Percentiles rank a stretch among this genome's conserved stretches.
phyloP scores from a whole-genome alignment of 1,139 yeast genomes.

The Kurtzmaniella natalensis region DNA sequence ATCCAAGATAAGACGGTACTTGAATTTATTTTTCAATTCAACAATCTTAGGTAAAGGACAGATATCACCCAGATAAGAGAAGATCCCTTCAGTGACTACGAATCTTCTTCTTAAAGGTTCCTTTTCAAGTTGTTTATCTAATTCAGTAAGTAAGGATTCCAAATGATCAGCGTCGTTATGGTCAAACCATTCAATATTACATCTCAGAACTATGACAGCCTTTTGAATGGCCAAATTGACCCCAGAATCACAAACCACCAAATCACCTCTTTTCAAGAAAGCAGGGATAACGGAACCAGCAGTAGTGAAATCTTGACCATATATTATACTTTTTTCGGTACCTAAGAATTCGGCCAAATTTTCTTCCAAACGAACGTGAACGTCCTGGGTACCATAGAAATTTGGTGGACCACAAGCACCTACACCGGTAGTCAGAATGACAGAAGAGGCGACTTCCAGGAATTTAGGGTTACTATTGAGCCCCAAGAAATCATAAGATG shows the following conservation, averaged over 20 bases:
- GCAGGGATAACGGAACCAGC: constrained; percentile 97
- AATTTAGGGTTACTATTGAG: constrained; percentile 47
- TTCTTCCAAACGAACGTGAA: constrained; percentile 76
- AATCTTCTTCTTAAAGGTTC: constrained; percentile 83
- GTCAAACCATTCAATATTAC: constrained; percentile 77
- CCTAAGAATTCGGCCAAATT: constrained; percentile 72
- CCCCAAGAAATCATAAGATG: constrained; percentile 60
- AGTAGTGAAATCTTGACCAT: constrained; percentile 91
- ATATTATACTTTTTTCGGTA: constrained; percentile 73
- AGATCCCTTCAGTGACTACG: constrained; percentile 86
- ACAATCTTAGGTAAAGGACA: constrained; percentile 69
- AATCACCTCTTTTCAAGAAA: constrained; percentile 91
- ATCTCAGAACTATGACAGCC: constrained; percentile 82
- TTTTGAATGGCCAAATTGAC: constrained; percentile 78
- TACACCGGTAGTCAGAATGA: constrained; percentile 75
- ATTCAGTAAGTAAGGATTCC: constrained; percentile 59
- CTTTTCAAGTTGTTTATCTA: constrained; percentile 59
- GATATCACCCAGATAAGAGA: constrained; percentile 76
- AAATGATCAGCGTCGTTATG: constrained; percentile 87
- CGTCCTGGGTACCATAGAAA: constrained; percentile 94
- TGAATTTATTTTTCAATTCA: constrained; percentile 72
- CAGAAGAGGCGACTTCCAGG: constrained; percentile 50
- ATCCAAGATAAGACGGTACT: constrained; percentile 81
- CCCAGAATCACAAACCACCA: constrained; percentile 82
- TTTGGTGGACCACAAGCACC: constrained; percentile 99